Evolutionary conservation across 495 filamentous ascomycete genomes (phyloP).

Genomic region (Penicillium cosmopolitanum): DNA sequence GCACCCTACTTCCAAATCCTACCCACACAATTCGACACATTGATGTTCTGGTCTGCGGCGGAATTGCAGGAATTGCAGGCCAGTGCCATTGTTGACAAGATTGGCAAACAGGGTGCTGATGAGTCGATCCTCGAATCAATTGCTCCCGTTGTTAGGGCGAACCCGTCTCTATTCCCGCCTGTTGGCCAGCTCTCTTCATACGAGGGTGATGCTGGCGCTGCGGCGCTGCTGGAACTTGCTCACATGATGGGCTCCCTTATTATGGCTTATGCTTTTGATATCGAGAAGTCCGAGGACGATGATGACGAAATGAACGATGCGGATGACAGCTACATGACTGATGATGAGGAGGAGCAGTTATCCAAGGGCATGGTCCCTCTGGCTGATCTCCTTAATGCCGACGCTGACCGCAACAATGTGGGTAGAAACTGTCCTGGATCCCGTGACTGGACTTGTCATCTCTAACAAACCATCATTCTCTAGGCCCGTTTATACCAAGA

Average conservation of each 20-base stretch:
- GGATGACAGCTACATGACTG: constrained; percentile 68
- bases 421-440: constrained; percentile 20
- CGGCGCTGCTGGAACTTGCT: constrained; percentile 60
- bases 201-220: constrained; percentile 47
- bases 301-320: constrained; percentile 56
- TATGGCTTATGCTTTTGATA: constrained; percentile 95
- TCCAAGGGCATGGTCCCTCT: constrained; percentile 89
- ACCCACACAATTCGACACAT: constrained; percentile 76
- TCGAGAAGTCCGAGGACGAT: constrained; percentile 61
- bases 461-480: constrained; percentile 9
- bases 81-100: constrained; percentile 74
- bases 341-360: constrained; percentile 66
- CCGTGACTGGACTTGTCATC: background rate
- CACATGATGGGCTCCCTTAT: constrained; percentile 85
- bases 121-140: constrained; percentile 65
- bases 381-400: constrained; percentile 91
- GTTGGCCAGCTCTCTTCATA: constrained; percentile 55
- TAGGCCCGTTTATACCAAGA: constrained; percentile 73
- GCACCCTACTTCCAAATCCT: constrained; percentile 80
- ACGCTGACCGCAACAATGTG: constrained; percentile 81
- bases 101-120: constrained; percentile 76
- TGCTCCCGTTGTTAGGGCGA: constrained; percentile 58
- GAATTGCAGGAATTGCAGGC: constrained; percentile 78
- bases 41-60: constrained; percentile 83
- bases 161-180: constrained; percentile 50